Evolutionary conservation across 1,284 basidiomycete genomes (phyloP).

Genomic region (Austroboletus rostrupii): DNA sequence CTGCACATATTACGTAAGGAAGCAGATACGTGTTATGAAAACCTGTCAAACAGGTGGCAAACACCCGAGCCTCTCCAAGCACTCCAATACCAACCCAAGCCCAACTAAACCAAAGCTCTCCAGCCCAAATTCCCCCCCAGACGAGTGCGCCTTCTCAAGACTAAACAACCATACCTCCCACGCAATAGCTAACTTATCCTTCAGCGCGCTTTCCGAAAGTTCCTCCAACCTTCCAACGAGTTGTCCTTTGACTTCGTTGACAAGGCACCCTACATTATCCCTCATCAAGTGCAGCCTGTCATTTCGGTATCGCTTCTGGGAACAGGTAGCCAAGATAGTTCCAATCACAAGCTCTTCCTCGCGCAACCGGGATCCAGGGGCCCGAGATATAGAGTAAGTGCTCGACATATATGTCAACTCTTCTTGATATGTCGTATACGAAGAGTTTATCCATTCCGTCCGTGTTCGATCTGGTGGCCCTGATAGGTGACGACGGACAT

Average conservation of each 20-base stretch:
- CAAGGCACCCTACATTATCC: slow-evolving; percentile 51
- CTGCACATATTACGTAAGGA: no score
- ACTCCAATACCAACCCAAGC: slow-evolving; percentile 55
- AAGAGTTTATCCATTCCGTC: slow-evolving; percentile 31
- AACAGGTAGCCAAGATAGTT: slow-evolving; percentile 64
- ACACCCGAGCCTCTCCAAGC: slow-evolving; percentile 44
- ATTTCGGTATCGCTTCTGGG: slow-evolving; percentile 55
- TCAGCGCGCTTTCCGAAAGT: slow-evolving; percentile 29
- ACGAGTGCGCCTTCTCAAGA: slow-evolving; percentile 28
- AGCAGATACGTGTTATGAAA: no score
- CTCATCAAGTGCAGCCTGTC: slow-evolving; percentile 63
- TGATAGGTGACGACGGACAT: slow-evolving; percentile 38
- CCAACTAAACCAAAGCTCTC: slow-evolving; percentile 68
- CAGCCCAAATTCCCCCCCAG: slow-evolving; percentile 42
- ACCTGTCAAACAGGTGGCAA: slow-evolving; percentile 15
- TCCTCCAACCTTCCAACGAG: slow-evolving; percentile 36
- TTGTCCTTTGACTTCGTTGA: slow-evolving; percentile 47
- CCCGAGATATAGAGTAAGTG: slow-evolving; percentile 64
- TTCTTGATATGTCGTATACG: slow-evolving; percentile 54
- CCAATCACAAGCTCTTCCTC: slow-evolving; percentile 75
- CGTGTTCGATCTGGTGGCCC: slow-evolving; percentile 29
- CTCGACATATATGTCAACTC: slow-evolving; percentile 66
- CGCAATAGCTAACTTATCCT: slow-evolving; percentile 45
- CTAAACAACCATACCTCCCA: slow-evolving; percentile 66
- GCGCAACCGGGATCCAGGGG: slow-evolving; percentile 49